Conservation (phyloP, 768 basidiomycete genomes). For the Hypholoma sublateritium region DNA sequence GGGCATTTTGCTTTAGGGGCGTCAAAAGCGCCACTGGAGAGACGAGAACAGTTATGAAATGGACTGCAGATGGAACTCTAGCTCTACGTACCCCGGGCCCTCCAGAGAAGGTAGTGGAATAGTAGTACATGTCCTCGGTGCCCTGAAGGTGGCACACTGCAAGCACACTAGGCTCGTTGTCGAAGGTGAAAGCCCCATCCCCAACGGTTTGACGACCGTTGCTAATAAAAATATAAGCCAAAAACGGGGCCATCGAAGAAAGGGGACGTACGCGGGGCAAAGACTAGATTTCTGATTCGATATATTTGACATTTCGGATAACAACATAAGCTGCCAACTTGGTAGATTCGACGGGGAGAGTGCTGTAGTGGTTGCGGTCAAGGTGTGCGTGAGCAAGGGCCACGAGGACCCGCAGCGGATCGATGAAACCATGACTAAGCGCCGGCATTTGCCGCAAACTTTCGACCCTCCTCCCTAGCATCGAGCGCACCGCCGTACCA, state of each 20-base stretch:
- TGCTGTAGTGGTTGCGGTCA: constrained; percentile 16
- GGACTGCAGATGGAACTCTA: constrained; percentile 1
- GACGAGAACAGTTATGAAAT: constrained; percentile 7
- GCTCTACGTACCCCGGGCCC: constrained; percentile 73
- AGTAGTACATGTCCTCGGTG: constrained; percentile 82
- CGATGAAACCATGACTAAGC: constrained; percentile 26
- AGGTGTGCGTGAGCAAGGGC: constrained; percentile 18
- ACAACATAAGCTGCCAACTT: constrained; percentile 90
- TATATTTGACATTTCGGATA: constrained; percentile 69
- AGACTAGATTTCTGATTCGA: constrained; percentile 85
- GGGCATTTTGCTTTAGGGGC: constrained; percentile 88
- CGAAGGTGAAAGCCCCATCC: constrained; percentile 89
- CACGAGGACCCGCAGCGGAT: constrained; percentile 8
- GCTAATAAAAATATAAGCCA: constrained; percentile 41
- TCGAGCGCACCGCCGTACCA: constrained; percentile 33
- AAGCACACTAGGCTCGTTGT: constrained; percentile 76
- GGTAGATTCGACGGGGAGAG: constrained; percentile 36
- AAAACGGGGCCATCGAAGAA: constrained; percentile 14
- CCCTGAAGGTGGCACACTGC: constrained; percentile 86
- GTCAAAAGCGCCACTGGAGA: constrained; percentile 92
- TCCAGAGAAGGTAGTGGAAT: constrained; percentile 92
- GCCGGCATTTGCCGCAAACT: constrained; percentile 19
- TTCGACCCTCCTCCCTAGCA: constrained; percentile 4
- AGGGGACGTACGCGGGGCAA: constrained; percentile 79
- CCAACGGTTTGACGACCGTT: constrained; percentile 97